A percentile compares a stretch with the other conserved stretches of the same genome.
Evolutionary conservation across 2,329 filamentous ascomycete species (phyloP).

Genomic region (Diaporthe aspalathi): DNA sequence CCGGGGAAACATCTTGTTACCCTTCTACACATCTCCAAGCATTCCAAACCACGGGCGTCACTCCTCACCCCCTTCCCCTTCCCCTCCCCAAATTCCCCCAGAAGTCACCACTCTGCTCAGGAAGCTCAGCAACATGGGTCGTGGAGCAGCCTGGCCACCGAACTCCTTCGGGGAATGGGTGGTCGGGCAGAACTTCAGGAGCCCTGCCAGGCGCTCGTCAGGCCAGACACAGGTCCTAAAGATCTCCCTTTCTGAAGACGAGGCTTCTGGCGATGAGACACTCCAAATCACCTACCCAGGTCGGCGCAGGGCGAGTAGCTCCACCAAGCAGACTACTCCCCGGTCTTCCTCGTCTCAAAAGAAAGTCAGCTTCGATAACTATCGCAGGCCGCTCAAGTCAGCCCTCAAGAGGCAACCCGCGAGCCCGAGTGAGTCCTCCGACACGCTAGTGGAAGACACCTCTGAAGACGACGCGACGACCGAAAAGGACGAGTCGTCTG

Average conservation of each 20-base stretch:
- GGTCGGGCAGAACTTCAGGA: constrained; percentile 51
- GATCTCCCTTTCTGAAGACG: constrained; percentile 61
- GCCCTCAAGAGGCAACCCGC: constrained; percentile 51
- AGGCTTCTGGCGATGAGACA: constrained; percentile 62
- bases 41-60: not conserved
- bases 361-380: constrained; percentile 57
- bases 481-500: constrained; percentile 35
- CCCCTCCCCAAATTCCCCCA: no score
- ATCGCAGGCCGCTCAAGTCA: constrained; percentile 47
- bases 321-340: not conserved
- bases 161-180: constrained; percentile 55
- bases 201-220: constrained; percentile 27
- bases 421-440: constrained; percentile 30
- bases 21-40: not conserved
- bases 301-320: constrained; percentile 41
- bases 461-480: constrained; percentile 34
- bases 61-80: not conserved
- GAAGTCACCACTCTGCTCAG: not conserved
- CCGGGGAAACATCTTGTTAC: not conserved
- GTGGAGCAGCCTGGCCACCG: constrained; percentile 46
- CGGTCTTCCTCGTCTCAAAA: constrained; percentile 45
- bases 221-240: constrained; percentile 48
- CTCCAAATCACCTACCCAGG: constrained; percentile 62
- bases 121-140: constrained; percentile 24
- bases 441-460: constrained; percentile 43